phyloP scores from a whole-genome alignment of 192 early-diverging fungal species.

The Helicostylum pulchrum region DNA sequence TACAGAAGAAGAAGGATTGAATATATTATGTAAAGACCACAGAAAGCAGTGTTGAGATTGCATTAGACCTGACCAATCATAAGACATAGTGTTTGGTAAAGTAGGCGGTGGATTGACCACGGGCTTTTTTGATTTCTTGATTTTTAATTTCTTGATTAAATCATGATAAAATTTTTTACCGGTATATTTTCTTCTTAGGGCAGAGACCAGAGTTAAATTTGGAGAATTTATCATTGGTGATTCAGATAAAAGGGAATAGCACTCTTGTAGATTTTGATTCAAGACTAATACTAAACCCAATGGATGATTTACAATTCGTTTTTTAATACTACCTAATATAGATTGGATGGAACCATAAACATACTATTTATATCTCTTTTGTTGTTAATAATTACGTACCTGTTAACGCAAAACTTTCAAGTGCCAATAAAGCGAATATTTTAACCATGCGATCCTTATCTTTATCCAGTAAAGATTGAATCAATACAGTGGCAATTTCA shows the following conservation, averaged over 20 bases:
- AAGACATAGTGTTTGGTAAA: too few species aligned
- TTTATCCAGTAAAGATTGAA: conserved; percentile 36
- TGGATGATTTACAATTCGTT: conserved; percentile 16
- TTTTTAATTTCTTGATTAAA: background rate
- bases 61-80: too few species aligned
- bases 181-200: background rate
- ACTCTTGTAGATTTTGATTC: background rate
- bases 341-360: background rate
- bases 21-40: background rate
- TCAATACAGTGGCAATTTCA: conserved; percentile 38
- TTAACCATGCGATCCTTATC: conserved; percentile 35
- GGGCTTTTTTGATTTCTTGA: background rate
- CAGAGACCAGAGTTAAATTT: too few species aligned
- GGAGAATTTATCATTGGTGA: background rate
- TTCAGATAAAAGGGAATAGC: background rate
- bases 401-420: conserved; percentile 54
- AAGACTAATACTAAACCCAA: conserved; percentile 6
- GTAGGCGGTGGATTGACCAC: background rate
- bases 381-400: conserved; percentile 34
- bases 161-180: background rate
- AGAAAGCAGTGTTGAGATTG: too few species aligned
- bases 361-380: background rate
- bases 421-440: conserved; percentile 44
- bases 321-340: conserved; percentile 18
- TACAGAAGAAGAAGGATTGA: background rate